Evolutionary conservation across 2,329 filamentous ascomycete genomes (phyloP).

Genomic region (Albifimbria verrucaria): DNA sequence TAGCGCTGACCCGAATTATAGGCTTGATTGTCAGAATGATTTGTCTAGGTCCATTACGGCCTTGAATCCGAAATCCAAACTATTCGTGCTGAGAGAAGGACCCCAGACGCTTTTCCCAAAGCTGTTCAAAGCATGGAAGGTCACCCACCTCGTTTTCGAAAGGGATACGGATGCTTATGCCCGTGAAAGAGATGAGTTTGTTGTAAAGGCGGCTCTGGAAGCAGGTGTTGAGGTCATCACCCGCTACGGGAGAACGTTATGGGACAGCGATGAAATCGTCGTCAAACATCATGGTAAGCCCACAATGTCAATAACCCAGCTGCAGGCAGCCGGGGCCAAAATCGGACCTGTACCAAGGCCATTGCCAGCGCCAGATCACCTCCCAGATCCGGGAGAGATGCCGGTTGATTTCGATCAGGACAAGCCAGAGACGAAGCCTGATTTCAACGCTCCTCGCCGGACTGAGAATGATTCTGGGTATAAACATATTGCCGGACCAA

Average conservation of each 20-base stretch:
- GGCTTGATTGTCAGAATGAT: conserved; percentile 70
- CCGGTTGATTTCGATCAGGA: conserved; percentile 57
- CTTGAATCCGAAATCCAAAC: conserved; percentile 67
- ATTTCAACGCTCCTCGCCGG: conserved; percentile 59
- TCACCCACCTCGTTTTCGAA: conserved; percentile 76
- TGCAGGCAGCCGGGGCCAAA: conserved; percentile 60
- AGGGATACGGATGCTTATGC: conserved; percentile 75
- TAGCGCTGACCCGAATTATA: too few species aligned
- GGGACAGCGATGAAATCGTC: conserved; percentile 69
- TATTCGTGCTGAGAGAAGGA: conserved; percentile 69
- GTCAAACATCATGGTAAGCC: conserved; percentile 63
- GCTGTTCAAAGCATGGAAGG: conserved; percentile 68
- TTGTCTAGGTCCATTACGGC: conserved; percentile 64
- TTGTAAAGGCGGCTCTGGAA: conserved; percentile 56
- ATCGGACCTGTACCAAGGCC: conserved; percentile 60
- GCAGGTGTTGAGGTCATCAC: conserved; percentile 68
- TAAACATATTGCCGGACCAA: conserved; percentile 59
- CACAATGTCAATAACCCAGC: conserved; percentile 70
- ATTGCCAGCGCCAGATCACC: conserved; percentile 51
- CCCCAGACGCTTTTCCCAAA: conserved; percentile 70
- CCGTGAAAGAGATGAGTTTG: conserved; percentile 57
- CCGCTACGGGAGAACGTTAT: conserved; percentile 64
- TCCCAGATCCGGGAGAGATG: conserved; percentile 66
- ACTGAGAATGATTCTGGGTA: conserved; percentile 56
- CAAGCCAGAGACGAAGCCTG: conserved; percentile 45